Conservation (phyloP, 768 basidiomycete genomes). For the Kwoniella shandongensis region DNA sequence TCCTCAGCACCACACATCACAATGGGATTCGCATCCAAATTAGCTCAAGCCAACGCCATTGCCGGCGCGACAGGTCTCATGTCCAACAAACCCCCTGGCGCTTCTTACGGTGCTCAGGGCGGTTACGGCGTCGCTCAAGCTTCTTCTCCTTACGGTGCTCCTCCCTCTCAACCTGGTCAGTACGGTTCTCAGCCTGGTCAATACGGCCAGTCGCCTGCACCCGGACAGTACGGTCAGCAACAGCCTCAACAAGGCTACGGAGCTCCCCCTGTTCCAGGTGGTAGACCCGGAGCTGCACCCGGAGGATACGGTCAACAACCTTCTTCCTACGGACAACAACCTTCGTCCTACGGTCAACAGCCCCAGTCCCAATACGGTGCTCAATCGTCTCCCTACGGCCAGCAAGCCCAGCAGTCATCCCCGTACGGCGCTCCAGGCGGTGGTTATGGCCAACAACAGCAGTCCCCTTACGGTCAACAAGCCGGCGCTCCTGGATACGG, state of each 20-base stretch:
- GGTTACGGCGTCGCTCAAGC: slow-evolving; percentile 18
- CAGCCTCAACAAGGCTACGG: slow-evolving; percentile 11
- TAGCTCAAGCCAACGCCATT: slow-evolving; percentile 28
- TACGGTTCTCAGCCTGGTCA: slow-evolving; percentile 31
- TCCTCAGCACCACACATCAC: slow-evolving; percentile 3
- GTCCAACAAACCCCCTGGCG: slow-evolving; percentile 29
- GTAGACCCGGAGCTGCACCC: slow-evolving; percentile 16
- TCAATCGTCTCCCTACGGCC: slow-evolving; percentile 10
- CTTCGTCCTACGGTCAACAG: slow-evolving; percentile 16
- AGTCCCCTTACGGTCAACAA: slow-evolving; percentile 15
- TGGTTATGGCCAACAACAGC: no score
- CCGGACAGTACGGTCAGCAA: slow-evolving; percentile 23
- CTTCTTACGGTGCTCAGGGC: slow-evolving; percentile 17
- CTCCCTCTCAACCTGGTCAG: slow-evolving; percentile 19
- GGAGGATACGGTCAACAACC: slow-evolving; percentile 7
- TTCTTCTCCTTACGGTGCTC: slow-evolving; percentile 11
- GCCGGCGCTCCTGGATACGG: slow-evolving; percentile 1
- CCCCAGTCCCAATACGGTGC: slow-evolving; percentile 12
- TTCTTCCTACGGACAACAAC: slow-evolving; percentile 4
- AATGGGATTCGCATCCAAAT: slow-evolving; percentile 34
- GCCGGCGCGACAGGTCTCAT: slow-evolving; percentile 23
- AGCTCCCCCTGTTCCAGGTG: slow-evolving; percentile 8
- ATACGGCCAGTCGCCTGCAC: slow-evolving; percentile 16
- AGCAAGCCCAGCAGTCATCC: slow-evolving; percentile 4
- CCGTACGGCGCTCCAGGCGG: no score